Base-by-base conservation (phyloP, 495 filamentous ascomycete genomes). In the Neurospora sp. region DNA sequence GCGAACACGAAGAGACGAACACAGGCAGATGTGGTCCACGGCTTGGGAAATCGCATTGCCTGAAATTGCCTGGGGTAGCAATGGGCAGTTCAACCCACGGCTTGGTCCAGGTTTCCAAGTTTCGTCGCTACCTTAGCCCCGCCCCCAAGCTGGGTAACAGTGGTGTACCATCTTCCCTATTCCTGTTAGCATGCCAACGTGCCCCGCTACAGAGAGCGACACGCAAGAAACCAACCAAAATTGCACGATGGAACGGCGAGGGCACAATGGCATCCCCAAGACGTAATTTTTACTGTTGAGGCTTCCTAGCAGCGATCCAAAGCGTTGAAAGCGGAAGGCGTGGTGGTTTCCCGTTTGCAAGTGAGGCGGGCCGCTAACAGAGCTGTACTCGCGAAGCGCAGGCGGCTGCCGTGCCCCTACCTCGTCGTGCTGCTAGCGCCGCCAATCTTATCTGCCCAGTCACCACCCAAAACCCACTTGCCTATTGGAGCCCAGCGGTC, bases 371-470 rank as follows among this genome's bases (percentile, higher is more conserved):
- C 54, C 28, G 54, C 28, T 34, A 62, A 34, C 54, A 62, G 54
- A 62, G 54, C 34, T 13, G 28, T 19, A 62, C 54, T 62, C 54
- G 24, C 54, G 5, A 62, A 62, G 54, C 54, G 54, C 24, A 62
- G 28, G 54, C 54, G 54, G 54, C 54, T 31, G 54, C 28, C 54
- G 54, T 34, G 54, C 54, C 28, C 28, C 28, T 62, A 62, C 45
- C 45, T 15, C 21, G 21, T 54, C 45, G 21, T 54, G 45, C n/a
- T 73, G 39, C 72, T 73, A 71, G 72, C 40, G 72, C 42, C 72
- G 72, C 42, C 69, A 71, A 71, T 74, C 73, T 74, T 37, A 31
- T 71, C 48, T 34, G 54, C 54, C 54, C 48, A 59, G 48, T 59
- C 48, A 59, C 48, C 4, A 59, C 48, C 21, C 48, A 59, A 59